A percentile compares a stretch with the other conserved stretches of the same genome.
These are phyloP conservation scores for Nicotiana rustica DNA, from an alignment of 305 asterid species.

Conservation along the genomic window DNA sequence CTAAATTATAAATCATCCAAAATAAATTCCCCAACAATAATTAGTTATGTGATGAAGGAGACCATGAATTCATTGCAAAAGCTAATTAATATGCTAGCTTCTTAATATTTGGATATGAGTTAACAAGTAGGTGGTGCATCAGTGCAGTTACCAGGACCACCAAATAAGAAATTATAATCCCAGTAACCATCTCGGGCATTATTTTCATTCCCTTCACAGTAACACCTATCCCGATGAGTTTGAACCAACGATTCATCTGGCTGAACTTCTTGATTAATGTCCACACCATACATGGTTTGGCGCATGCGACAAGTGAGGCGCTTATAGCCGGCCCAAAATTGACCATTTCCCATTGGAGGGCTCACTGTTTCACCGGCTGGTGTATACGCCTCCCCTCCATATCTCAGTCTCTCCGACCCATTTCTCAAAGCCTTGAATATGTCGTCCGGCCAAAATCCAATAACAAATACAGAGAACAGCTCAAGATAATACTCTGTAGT, in stretches of 20 bases:
- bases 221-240: background rate
- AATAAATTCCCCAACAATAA: too few species aligned
- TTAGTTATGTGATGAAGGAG: too few species aligned
- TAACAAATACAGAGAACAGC: background rate
- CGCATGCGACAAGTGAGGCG: constrained; percentile 2
- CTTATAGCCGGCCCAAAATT: background rate
- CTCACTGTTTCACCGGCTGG: background rate
- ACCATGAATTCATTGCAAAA: background rate
- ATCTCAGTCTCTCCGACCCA: background rate
- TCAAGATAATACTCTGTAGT: background rate
- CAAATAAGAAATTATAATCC: background rate
- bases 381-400: background rate
- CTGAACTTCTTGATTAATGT: background rate
- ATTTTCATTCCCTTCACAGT: background rate
- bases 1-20: too few species aligned
- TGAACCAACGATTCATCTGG: background rate
- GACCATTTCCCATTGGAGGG: constrained; percentile 10
- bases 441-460: background rate
- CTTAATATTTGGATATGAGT: background rate
- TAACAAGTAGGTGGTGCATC: background rate
- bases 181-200: background rate
- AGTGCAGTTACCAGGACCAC: background rate
- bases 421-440: background rate
- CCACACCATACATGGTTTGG: background rate
- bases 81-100: background rate